Conservation (phyloP, 2,329 filamentous ascomycete genomes). For the Neopestalotiopsis sp. region DNA sequence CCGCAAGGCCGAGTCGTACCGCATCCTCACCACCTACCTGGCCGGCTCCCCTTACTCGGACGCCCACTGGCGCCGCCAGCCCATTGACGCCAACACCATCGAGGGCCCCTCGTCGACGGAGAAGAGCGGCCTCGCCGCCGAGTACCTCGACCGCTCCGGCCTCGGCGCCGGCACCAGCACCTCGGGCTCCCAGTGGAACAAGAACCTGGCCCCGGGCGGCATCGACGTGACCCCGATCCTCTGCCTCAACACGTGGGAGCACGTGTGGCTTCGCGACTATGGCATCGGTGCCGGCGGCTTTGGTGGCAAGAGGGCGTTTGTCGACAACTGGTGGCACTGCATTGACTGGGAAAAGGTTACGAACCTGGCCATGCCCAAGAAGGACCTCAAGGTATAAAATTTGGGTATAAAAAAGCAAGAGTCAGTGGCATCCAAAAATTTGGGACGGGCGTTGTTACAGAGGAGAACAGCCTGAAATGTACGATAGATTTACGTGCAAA, state of each 20-base stretch:
- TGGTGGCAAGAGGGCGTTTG: slow-evolving; percentile 75
- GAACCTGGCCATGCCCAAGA: slow-evolving; percentile 35
- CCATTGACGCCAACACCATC: slow-evolving; percentile 72
- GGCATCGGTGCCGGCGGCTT: slow-evolving; percentile 61
- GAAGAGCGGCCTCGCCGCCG: slow-evolving; percentile 30
- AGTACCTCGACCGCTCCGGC: slow-evolving; percentile 46
- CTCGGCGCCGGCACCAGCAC: slow-evolving; percentile 29
- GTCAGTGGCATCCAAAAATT: too few species aligned
- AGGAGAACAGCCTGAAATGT: neutral
- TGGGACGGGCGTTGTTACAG: neutral
- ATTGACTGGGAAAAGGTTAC: slow-evolving; percentile 85
- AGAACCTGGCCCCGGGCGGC: slow-evolving; percentile 63
- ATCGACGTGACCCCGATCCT: slow-evolving; percentile 76
- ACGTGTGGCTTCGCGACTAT: slow-evolving; percentile 87
- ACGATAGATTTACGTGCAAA: slow-evolving; percentile 3
- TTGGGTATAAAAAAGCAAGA: neutral
- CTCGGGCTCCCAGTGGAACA: slow-evolving; percentile 28
- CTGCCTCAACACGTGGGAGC: slow-evolving; percentile 96
- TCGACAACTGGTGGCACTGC: slow-evolving; percentile 83
- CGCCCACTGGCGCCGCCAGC: slow-evolving; percentile 79
- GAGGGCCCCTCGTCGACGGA: slow-evolving; percentile 39
- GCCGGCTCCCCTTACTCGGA: slow-evolving; percentile 87
- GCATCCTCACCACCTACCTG: slow-evolving; percentile 86
- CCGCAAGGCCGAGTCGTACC: slow-evolving; percentile 50
- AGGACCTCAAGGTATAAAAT: slow-evolving; percentile 7